Evolutionary conservation across 306 rosid genomes (phyloP), one percentile per base, ranked within the genome.

Genomic region (Mucuna pruriens): DNA sequence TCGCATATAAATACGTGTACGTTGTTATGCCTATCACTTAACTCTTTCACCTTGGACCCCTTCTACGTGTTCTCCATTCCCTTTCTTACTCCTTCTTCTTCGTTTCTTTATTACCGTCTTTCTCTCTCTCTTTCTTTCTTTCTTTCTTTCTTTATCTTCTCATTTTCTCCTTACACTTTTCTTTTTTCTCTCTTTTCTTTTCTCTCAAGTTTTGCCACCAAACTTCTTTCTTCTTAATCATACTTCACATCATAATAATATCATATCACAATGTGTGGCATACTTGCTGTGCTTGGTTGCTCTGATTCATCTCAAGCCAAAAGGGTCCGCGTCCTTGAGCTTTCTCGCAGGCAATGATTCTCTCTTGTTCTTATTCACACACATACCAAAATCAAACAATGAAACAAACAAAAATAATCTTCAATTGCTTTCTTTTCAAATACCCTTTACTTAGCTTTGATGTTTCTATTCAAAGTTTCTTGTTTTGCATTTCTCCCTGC

Each of bases 231-330:
- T 54, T 67, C 73, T 20, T 40, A 2, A 13, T 12, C 55, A 12
- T 40, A 19, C 4, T 39, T 17, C n/a, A 66, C n/a, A 65, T 48
- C 55, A n/a, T 19, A 23, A 12, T 12, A 23, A 8, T 25, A 46
- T 1, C 16, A 46, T 70, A 44, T 23, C 75, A 79, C 17, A 80
- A 96, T 93, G 99, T 96, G 99, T 88, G 99, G 99, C 69, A 96
- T 96, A 25, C 96, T 96, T 36, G 98, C 98, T 17, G 92, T 96
- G 42, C 97, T 96, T 64, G 97, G 99, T 29, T 96, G 99, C 83
- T 77, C 97, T 25, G 99, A 93, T 71, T 87, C 84, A 66, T 88
- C 98, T 52, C 93, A 85, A 76, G 91, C 97, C 76, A 96, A 92
- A 83, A 87, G 99, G 64, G 94, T 90, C 66, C 92, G 99, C 17